Conservation (phyloP, 768 basidiomycete species). For the Lyophyllum semitale region DNA sequence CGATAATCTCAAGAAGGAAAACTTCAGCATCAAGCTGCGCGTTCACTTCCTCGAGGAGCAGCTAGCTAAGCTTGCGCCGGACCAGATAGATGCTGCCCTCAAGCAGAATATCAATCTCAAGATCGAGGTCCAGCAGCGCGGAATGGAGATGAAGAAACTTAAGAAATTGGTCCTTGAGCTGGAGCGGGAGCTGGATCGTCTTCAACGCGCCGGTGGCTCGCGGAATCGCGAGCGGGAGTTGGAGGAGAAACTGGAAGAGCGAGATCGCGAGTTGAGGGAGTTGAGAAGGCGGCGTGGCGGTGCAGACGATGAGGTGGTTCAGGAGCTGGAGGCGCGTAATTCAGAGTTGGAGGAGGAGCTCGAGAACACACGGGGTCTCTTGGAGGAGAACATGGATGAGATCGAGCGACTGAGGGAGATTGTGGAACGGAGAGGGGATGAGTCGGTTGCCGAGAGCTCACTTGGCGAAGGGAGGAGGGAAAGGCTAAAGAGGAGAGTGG, state of each 20-base stretch:
- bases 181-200: conserved; percentile 75
- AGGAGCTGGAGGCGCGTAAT: conserved; percentile 61
- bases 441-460: conserved; percentile 37
- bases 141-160: conserved; percentile 89
- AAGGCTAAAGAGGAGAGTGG: conserved; percentile 49
- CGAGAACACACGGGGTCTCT: conserved; percentile 64
- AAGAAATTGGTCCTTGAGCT: conserved; percentile 87
- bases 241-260: conserved; percentile 74
- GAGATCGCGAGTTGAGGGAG: conserved; percentile 70
- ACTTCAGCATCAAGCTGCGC: conserved; percentile 94
- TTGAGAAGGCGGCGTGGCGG: conserved; percentile 52
- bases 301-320: conserved; percentile 52
- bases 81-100: conserved; percentile 88
- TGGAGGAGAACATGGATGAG: conserved; percentile 86
- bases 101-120: conserved; percentile 94
- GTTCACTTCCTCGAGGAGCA: conserved; percentile 96
- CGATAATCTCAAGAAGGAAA: conserved; percentile 94
- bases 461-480: conserved; percentile 40
- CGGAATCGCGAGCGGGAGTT: conserved; percentile 68
- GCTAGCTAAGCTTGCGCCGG: conserved; percentile 84
- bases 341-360: conserved; percentile 73
- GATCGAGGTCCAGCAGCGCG: conserved; percentile 86
- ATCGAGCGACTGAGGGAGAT: conserved; percentile 72
- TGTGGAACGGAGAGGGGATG: conserved; percentile 57
- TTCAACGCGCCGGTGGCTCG: conserved; percentile 53